Conservation (phyloP, 1,284 basidiomycete genomes). For the Meripilus lineatus region DNA sequence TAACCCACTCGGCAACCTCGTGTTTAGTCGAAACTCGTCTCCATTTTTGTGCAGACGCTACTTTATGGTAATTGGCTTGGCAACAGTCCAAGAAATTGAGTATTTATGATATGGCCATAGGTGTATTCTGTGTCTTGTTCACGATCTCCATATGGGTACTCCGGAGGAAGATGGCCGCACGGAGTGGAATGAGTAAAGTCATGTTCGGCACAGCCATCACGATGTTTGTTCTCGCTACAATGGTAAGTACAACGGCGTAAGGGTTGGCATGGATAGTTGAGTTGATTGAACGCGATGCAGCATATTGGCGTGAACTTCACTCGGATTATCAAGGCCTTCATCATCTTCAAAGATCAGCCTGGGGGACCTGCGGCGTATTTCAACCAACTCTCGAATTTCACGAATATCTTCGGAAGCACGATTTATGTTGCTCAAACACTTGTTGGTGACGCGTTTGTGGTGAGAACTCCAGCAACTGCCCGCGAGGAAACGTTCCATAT, state of each 20-base stretch:
- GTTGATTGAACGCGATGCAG: conserved; percentile 1
- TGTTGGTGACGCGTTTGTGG: conserved; percentile 14
- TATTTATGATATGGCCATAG: not conserved
- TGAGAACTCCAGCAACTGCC: conserved; percentile 1
- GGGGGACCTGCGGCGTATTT: conserved; percentile 21
- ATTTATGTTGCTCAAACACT: conserved; percentile 20
- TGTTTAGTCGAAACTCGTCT: conserved; percentile 10
- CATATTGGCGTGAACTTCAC: conserved; percentile 19
- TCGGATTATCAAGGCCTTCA: conserved; percentile 20
- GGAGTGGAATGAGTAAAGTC: conserved; percentile 1
- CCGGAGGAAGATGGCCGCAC: conserved; percentile 4
- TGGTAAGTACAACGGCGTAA: conserved; percentile 6
- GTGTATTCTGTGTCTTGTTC: conserved; percentile 6
- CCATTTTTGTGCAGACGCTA: conserved; percentile 14
- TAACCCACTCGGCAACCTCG: not conserved
- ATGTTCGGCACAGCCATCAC: conserved; percentile 9
- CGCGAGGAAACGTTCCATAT: not conserved
- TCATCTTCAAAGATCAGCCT: conserved; percentile 8
- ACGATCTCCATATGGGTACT: conserved; percentile 9
- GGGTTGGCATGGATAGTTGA: too few relatives aligned
- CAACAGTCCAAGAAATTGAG: not conserved
- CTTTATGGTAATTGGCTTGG: conserved; percentile 10
- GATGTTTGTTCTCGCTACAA: conserved; percentile 14
- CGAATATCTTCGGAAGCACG: conserved; percentile 21
- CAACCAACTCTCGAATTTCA: conserved; percentile 16